Base-by-base conservation (phyloP, 495 filamentous ascomycete species). In the Daldinia loculata region DNA sequence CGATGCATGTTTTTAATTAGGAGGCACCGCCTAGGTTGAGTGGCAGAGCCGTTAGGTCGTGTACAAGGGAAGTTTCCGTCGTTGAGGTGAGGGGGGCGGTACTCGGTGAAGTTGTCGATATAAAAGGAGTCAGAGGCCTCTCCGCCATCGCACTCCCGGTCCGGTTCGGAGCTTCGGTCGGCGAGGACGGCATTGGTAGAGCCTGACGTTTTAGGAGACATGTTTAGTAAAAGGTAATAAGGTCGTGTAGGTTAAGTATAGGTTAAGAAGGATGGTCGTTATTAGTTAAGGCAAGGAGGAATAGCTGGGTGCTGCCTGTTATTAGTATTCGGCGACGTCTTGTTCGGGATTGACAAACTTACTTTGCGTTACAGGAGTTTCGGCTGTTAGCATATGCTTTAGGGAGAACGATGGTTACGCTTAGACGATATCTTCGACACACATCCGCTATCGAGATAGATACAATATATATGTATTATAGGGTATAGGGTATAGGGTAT, bases 51-150 rank as follows among this genome's bases (percentile, higher is more conserved):
- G 15, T n/a, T 15, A 4, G 60, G 52, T 22, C 66, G 67, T 6
- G 56, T 53, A n/a, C 69, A 71, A 8, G 69, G 61, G 15, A 72
- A 61, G 51, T 76, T 78, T 38, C 36, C 38, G 27, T 57, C 22
- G 60, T 76, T 74, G 14, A 72, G 59, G 22, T 74, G 63, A 0
- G 74, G 75, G 2, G 70, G 68, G 8, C 70, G 66, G 8, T 51
- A 11, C 0, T 53, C 24, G 6, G 74, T 71, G 34, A 57, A 74
- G 29, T 58, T 68, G 8, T 52, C 56, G 11, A 56, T 55, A 17
- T 59, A 56, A 7, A 51, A 55, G 24, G 56, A 22, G 36, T 41
- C 39, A 17, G 62, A 14, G 34, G 15, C 56, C 48, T 38, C 52
- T 14, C 15, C n/a, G 36, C 52, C 45, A 6, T 5, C 30, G 32